Conservation (phyloP, 495 filamentous ascomycete species). For the Aspergillus campestris region DNA sequence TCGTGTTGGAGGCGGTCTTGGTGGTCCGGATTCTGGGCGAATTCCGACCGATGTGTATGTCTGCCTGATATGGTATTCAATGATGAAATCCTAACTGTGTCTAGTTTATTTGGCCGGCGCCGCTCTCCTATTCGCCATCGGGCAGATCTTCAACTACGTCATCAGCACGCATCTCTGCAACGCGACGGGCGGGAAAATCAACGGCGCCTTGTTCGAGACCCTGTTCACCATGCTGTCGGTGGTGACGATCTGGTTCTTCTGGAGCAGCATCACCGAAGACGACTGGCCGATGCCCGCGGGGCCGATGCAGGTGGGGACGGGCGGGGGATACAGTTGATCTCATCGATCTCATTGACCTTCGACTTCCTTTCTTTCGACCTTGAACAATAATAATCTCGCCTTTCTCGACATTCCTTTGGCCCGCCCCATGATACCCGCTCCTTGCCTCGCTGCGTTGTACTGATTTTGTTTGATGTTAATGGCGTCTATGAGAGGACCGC, state of each 20-base stretch:
- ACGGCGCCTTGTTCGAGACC: slow-evolving; percentile 89
- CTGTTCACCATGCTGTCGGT: slow-evolving; percentile 83
- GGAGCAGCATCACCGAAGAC: slow-evolving; percentile 98
- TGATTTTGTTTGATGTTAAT: no score
- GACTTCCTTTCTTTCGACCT: not conserved
- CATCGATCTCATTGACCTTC: not conserved
- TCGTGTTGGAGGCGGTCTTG: slow-evolving; percentile 68
- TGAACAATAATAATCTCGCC: not conserved
- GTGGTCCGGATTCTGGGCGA: slow-evolving; percentile 82
- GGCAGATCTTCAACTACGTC: slow-evolving; percentile 93
- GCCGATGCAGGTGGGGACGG: slow-evolving; percentile 17
- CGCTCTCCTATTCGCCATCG: slow-evolving; percentile 74
- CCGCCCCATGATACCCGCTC: not conserved
- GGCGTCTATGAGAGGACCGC: no score
- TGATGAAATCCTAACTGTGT: slow-evolving; percentile 12
- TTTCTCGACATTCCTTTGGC: slow-evolving; percentile 17
- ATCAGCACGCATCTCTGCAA: slow-evolving; percentile 84
- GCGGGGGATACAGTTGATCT: slow-evolving; percentile 37
- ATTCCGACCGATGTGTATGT: slow-evolving; percentile 71
- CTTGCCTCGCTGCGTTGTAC: no score
- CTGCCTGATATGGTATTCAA: not conserved
- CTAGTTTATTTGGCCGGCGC: slow-evolving; percentile 68
- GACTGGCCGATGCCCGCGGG: slow-evolving; percentile 74
- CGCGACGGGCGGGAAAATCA: slow-evolving; percentile 74
- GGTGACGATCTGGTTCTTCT: slow-evolving; percentile 82